A percentile compares a stretch with the other conserved stretches of the same genome.
These are phyloP conservation scores for Mycocalia duriaeana DNA, from an alignment of 1,284 basidiomycete genomes.

Conservation along the genomic window DNA sequence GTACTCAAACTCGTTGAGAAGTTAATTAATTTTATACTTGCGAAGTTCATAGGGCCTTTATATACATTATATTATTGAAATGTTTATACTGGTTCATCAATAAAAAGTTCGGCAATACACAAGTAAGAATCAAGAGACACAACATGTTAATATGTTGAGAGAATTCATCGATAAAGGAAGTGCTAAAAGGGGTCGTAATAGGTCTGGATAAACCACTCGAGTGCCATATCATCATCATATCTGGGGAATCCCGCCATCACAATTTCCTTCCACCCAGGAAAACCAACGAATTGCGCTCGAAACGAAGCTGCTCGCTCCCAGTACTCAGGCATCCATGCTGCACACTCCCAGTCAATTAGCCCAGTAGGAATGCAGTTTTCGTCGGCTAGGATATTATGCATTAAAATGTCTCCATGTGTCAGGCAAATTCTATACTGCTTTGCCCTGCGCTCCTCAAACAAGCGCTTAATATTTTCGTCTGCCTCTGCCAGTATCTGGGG, in stretches of 20 bases:
- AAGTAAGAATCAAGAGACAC: too few relatives aligned
- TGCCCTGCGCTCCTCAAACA: slow-evolving; percentile 4
- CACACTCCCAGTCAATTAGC: slow-evolving; percentile 24
- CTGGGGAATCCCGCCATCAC: slow-evolving; percentile 10
- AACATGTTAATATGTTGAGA: too few relatives aligned
- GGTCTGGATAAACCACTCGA: slow-evolving; percentile 6
- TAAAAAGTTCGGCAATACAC: too few relatives aligned
- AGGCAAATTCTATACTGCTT: slow-evolving; percentile 15
- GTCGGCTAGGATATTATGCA: slow-evolving; percentile 23
- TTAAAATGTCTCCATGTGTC: slow-evolving; percentile 22
- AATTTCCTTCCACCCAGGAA: slow-evolving; percentile 8
- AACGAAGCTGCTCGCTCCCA: slow-evolving; percentile 19
- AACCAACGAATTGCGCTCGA: slow-evolving; percentile 5
- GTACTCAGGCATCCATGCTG: slow-evolving; percentile 25
- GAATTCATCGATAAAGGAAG: too few relatives aligned
- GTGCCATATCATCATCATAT: slow-evolving; percentile 9
- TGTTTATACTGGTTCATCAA: too few relatives aligned
- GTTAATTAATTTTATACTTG: too few relatives aligned
- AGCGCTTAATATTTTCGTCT: neutral
- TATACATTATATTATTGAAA: too few relatives aligned
- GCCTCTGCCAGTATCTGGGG: too few relatives aligned
- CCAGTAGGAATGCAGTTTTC: slow-evolving; percentile 14
- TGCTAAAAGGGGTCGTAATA: slow-evolving; percentile 6
- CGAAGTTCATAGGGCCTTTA: too few relatives aligned
- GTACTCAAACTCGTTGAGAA: too few relatives aligned